Evolutionary conservation across 306 rosid genomes (phyloP).

Genomic region (Inga laurina): DNA sequence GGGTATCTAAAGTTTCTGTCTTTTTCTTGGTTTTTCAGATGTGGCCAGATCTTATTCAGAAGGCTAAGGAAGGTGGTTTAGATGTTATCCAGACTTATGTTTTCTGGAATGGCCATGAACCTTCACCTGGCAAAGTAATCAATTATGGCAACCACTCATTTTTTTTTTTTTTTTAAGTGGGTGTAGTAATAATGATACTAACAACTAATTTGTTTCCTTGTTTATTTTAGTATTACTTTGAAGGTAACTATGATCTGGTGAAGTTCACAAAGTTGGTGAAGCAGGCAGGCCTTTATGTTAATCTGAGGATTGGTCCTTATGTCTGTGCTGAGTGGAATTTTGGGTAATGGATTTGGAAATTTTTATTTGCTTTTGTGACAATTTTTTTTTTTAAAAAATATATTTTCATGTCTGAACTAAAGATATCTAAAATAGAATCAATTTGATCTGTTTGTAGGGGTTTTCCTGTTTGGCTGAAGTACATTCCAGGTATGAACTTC

Average conservation of each 20-base stretch:
- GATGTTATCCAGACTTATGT: slow-evolving; percentile 98
- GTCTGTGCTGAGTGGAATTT: slow-evolving; percentile 99
- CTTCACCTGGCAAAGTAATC: slow-evolving; percentile 83
- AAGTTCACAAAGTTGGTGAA: slow-evolving; percentile 84
- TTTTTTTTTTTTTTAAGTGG: background rate
- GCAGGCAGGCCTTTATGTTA: slow-evolving; percentile 87
- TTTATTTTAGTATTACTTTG: slow-evolving; percentile 80
- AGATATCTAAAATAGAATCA: slow-evolving; percentile 18
- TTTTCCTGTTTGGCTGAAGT: slow-evolving; percentile 97
- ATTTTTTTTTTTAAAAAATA: background rate
- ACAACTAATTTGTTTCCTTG: slow-evolving; percentile 1
- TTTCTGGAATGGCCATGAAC: slow-evolving; percentile 99
- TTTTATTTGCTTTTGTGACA: slow-evolving; percentile 12
- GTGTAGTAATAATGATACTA: background rate
- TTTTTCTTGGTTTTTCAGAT: slow-evolving; percentile 49
- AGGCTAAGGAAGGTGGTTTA: slow-evolving; percentile 95
- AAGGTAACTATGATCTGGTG: slow-evolving; percentile 92
- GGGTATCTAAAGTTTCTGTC: slow-evolving; percentile 38
- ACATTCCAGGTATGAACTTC: slow-evolving; percentile 89
- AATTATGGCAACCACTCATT: slow-evolving; percentile 24
- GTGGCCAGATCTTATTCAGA: slow-evolving; percentile 99
- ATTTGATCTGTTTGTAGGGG: slow-evolving; percentile 62
- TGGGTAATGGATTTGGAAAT: slow-evolving; percentile 57
- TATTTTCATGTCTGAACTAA: slow-evolving; percentile 22
- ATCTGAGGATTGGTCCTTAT: slow-evolving; percentile 99